Base-by-base conservation (phyloP, 306 rosid species). In the Vigna unguiculata region DNA sequence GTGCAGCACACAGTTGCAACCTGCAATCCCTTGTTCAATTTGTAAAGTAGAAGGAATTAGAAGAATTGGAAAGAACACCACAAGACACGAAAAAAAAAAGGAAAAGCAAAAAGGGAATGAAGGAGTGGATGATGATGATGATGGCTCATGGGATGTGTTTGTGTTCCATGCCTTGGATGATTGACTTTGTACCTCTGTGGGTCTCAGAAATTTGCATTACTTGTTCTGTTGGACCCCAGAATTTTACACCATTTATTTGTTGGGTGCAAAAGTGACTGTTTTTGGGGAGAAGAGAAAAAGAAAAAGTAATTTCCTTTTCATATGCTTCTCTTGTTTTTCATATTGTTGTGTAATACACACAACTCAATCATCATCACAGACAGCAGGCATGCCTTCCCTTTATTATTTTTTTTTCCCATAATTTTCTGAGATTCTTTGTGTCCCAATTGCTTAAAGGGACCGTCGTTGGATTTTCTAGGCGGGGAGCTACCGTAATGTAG, bases 401-500 rank as follows among this genome's bases (percentile, higher is more conserved):
- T 57, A 4, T 16, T 58, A 32, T 60, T 75, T 51, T 41, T 15
- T 67, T 48, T 1, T 14, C n/a, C 6, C 34, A 14, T 75, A 61
- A 55, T 51, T 20, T 69, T 61, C 59, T 46, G 79, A 74, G 77
- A 83, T 87, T 81, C 80, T 72, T 59, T 77, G 70, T 81, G 76
- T 78, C 78, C 75, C 71, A 57, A 38, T 74, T 80, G 85, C 83
- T 80, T 82, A 75, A 61, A 52, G 81, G 83, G 82, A 80, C 84
- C 85, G 83, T 63, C 43, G 87, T 86, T 80, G 82, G 87, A 81
- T 86, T 86, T 79, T 80, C 85, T 60, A 87, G 86, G 88, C 85
- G 64, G 69, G 46, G 71, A 48, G 58, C 15, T 46, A 68, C 54
- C 15, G 45, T 52, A 69, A 58, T 54, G 66, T 46, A 21, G 83